Base-by-base conservation (phyloP, 164 flowering plant genomes). In the Paratinospora sagittata region DNA sequence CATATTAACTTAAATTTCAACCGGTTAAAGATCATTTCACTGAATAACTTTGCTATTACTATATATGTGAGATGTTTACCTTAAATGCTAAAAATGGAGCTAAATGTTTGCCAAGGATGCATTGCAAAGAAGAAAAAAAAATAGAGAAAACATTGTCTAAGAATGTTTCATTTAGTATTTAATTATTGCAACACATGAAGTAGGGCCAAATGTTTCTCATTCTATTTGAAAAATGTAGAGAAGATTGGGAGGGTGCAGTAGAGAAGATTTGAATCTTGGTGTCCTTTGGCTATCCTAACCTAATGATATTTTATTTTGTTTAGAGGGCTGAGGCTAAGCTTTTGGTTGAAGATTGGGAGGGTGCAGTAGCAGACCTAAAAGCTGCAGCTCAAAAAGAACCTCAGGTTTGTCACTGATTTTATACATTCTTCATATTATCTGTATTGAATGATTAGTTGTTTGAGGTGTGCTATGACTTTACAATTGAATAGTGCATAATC, bases 281-380 rank as follows among this genome's bases (percentile, higher is more conserved):
- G 66, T 13, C 5, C 9, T 61, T 74, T 4, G 14, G 23, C 19
- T 63, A 41, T 37, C 34, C n/a, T n/a, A n/a, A n/a, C n/a, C 34
- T 68, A 63, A 68, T 2, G 17, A n/a, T 11, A 52, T 41, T 27
- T 16, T 17, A 16, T 71, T 2, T 43, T 70, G 73, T 73, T 27
- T 86, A 96, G 99, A 91, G 99, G 76, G 99, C 96, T 72, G 99
- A 96, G 84, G 99, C 99, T 70, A 96, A 96, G 79, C 91, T 90
- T 75, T 74, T 96, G 71, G 75, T 74, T 14, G 98, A 96, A 81
- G 99, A 96, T 70, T 96, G 96, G 97, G 96, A 96, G 71, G 99
- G 99, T 68, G 97, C 99, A 74, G 95, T 91, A 34, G 86, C 82
- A 52, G 99, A 96, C 80, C 75, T 96, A 70, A 91, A 90, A 82